Conservation (phyloP, 371 early-diverging fungal genomes). For the Rhizopus arrhizus region DNA sequence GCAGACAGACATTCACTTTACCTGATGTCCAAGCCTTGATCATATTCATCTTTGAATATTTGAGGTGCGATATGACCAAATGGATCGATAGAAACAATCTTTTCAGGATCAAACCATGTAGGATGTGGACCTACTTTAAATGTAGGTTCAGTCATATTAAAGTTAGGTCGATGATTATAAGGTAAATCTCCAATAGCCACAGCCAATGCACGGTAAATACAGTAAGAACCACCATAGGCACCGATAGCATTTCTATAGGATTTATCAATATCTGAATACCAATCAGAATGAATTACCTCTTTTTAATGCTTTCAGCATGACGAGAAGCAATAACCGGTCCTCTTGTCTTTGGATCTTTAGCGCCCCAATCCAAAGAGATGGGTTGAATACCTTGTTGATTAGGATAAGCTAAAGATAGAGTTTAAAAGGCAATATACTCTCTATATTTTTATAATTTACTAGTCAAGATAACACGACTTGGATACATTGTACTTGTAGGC, state of each 20-base stretch:
- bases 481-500: constrained; percentile 30
- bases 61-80: constrained; percentile 83
- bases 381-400: constrained; percentile 87
- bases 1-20: constrained; percentile 6
- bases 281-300: constrained; percentile 49
- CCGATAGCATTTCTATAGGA: constrained; percentile 83
- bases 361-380: constrained; percentile 84
- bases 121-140: constrained; percentile 82
- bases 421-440: background rate
- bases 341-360: constrained; percentile 68
- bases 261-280: background rate
- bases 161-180: constrained; percentile 85
- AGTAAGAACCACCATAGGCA: constrained; percentile 94
- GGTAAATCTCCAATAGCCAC: constrained; percentile 90
- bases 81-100: constrained; percentile 94
- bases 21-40: constrained; percentile 82
- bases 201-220: constrained; percentile 90
- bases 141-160: constrained; percentile 87
- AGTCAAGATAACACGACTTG: constrained; percentile 52
- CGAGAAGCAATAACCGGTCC: constrained; percentile 91
- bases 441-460: constrained; percentile 30
- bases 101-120: constrained; percentile 85
- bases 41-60: constrained; percentile 65
- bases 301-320: constrained; percentile 73
- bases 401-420: constrained; percentile 67